Evolutionary conservation across 176 grass and related monocot species (phyloP).

Genomic region (Lolium perenne): DNA sequence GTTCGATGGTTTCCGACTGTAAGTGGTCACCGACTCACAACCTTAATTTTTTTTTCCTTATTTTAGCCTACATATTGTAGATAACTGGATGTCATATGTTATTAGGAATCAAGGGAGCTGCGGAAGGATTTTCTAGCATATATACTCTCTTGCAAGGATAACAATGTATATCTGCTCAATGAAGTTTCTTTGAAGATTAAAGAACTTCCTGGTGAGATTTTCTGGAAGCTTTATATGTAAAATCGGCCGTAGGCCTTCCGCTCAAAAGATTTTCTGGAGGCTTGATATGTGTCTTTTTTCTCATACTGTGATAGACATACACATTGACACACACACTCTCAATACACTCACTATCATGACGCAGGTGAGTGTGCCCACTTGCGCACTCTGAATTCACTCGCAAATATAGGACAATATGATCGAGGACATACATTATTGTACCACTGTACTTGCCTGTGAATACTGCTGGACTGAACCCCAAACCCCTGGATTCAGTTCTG

Average conservation of each 20-base stretch:
- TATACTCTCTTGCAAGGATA: background rate
- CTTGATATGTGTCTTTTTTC: background rate
- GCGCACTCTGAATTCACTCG: background rate
- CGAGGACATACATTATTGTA: background rate
- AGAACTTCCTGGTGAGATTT: background rate
- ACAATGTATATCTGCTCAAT: rapidly evolving
- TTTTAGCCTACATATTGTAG: background rate
- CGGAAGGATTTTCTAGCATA: constrained; percentile 24
- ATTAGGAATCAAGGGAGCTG: background rate
- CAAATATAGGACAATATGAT: background rate
- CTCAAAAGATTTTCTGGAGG: background rate
- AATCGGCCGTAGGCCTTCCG: too few relatives aligned
- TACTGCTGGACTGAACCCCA: background rate
- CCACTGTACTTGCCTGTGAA: background rate
- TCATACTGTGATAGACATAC: background rate
- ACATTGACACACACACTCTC: background rate
- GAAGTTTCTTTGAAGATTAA: background rate
- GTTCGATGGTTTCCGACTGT: background rate
- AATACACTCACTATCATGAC: background rate
- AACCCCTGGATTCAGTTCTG: background rate
- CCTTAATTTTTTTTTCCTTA: background rate
- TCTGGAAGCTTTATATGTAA: too few relatives aligned
- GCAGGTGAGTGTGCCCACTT: background rate
- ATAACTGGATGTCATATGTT: background rate
- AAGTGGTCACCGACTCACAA: background rate